Evolutionary conservation across 306 rosid genomes (phyloP).

Genomic region (Prunus campanulata): DNA sequence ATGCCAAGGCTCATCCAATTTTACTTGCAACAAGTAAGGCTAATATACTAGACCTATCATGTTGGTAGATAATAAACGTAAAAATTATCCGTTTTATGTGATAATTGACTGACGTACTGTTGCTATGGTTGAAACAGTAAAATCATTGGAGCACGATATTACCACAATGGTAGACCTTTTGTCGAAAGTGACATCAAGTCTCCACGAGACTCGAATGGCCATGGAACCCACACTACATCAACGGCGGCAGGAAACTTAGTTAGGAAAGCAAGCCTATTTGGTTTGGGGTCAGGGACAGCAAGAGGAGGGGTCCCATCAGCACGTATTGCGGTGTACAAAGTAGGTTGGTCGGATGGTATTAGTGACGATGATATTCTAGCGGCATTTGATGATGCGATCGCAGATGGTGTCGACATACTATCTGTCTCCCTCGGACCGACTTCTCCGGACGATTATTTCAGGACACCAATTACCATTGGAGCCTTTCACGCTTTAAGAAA

Average conservation of each 20-base stretch:
- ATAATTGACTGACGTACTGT: background rate
- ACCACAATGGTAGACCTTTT: background rate
- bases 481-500: slow-evolving; percentile 53
- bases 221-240: slow-evolving; percentile 53
- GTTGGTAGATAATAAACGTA: background rate
- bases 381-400: slow-evolving; percentile 47
- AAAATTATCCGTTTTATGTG: background rate
- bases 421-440: slow-evolving; percentile 24
- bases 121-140: slow-evolving; percentile 24
- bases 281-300: slow-evolving; percentile 35
- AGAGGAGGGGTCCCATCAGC: slow-evolving; percentile 38
- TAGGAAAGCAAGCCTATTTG: slow-evolving; percentile 23
- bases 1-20: slow-evolving; percentile 33
- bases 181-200: background rate
- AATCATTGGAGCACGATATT: slow-evolving; percentile 48
- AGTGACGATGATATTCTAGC: slow-evolving; percentile 5
- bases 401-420: slow-evolving; percentile 52
- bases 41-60: background rate
- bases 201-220: slow-evolving; percentile 40
- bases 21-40: slow-evolving; percentile 46
- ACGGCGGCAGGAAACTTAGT: slow-evolving; percentile 43
- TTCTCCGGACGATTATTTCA: slow-evolving; percentile 12
- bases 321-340: slow-evolving; percentile 43
- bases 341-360: slow-evolving; percentile 19
- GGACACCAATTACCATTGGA: slow-evolving; percentile 32